Evolutionary conservation across 495 filamentous ascomycete genomes (phyloP).

Genomic region (Amniculicola lignicola): DNA sequence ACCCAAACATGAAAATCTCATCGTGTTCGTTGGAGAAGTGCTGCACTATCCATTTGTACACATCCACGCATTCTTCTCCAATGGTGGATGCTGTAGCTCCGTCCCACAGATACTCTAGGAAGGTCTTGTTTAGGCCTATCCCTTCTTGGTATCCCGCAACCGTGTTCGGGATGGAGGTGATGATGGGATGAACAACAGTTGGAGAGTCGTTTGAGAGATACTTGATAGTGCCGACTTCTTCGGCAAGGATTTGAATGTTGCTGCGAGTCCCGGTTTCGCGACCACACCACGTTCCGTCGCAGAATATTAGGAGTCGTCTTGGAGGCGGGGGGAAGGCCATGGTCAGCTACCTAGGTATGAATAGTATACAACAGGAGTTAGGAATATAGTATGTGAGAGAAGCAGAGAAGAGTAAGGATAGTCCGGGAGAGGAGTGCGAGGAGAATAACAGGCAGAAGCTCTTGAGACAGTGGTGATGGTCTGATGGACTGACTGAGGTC

Average conservation of each 20-base stretch:
- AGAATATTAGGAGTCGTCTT: constrained; percentile 17
- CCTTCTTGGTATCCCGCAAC: constrained; percentile 28
- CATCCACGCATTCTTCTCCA: constrained; percentile 19
- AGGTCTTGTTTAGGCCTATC: constrained; percentile 25
- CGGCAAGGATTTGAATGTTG: constrained; percentile 14
- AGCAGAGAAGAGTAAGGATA: too few relatives aligned
- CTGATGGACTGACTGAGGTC: too few relatives aligned
- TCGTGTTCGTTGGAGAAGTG: constrained; percentile 6
- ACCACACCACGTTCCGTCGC: constrained; percentile 25
- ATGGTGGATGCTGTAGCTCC: constrained; percentile 30
- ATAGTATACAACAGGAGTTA: too few relatives aligned
- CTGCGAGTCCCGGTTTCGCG: constrained; percentile 13
- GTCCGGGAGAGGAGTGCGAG: too few relatives aligned
- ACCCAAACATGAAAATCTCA: constrained; percentile 29
- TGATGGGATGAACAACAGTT: constrained; percentile 17
- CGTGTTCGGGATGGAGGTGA: not conserved
- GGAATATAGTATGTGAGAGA: too few relatives aligned
- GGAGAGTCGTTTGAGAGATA: not conserved
- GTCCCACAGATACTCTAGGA: constrained; percentile 23
- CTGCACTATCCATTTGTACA: constrained; percentile 27
- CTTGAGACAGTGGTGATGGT: too few relatives aligned
- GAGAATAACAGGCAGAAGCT: too few relatives aligned
- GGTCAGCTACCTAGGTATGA: too few relatives aligned
- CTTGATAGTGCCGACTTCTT: constrained; percentile 10
- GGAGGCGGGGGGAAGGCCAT: not conserved